Conservation (phyloP, 2,329 filamentous ascomycete genomes). For the Xylaria sp. region DNA sequence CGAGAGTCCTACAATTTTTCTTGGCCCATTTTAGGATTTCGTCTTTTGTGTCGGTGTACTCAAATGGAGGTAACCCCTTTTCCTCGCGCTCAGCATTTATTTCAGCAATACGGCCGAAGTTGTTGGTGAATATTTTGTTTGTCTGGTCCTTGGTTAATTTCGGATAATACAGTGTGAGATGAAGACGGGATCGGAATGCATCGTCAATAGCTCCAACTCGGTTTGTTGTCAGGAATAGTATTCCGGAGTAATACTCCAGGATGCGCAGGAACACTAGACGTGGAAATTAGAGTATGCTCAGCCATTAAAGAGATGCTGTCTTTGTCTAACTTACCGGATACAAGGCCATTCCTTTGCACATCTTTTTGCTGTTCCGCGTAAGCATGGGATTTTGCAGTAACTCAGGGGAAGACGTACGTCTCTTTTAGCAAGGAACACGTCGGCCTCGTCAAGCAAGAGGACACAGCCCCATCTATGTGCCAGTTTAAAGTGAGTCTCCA, state of each 20-base stretch:
- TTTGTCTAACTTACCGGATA: neutral
- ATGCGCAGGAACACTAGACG: conserved; percentile 2
- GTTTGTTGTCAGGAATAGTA: conserved; percentile 12
- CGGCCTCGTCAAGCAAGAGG: conserved; percentile 13
- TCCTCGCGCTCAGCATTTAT: neutral
- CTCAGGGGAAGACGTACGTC: neutral
- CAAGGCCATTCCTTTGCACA: conserved; percentile 2
- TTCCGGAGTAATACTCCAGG: conserved; percentile 11
- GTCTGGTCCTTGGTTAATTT: neutral
- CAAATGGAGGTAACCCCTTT: neutral
- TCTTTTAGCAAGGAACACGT: conserved; percentile 7
- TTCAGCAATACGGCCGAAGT: neutral
- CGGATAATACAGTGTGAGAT: conserved; percentile 6
- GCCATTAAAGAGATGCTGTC: neutral
- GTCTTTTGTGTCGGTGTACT: neutral
- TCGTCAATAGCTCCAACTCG: conserved; percentile 10
- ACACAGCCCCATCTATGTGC: conserved; percentile 18
- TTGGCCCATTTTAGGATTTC: conserved; percentile 4
- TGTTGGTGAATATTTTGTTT: neutral
- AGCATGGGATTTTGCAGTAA: neutral
- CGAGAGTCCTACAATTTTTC: neutral
- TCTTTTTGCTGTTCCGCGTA: conserved; percentile 5
- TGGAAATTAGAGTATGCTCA: neutral
- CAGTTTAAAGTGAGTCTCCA: conserved; percentile 3
- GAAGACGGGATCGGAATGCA: conserved; percentile 6